Evolutionary conservation across 2,329 filamentous ascomycete genomes (phyloP), one percentile per base, ranked within the genome.

Genomic region (Botrytis byssoidea): DNA sequence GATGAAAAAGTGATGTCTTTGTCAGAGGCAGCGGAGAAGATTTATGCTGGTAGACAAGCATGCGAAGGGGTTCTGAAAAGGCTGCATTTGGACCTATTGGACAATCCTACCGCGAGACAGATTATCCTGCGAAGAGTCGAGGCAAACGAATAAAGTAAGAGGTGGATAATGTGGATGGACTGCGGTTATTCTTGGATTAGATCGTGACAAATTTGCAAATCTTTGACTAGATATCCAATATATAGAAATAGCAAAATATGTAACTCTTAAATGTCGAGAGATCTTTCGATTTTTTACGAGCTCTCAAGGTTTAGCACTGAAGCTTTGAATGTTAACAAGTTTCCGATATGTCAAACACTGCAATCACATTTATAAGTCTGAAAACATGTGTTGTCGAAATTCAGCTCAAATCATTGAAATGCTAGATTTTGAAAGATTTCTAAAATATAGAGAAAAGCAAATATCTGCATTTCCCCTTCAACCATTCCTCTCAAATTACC

Each of bases 51-150:
- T 77, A 90, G 90, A 68, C 81, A 84, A 0, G 86, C 89, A 78
- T 89, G 88, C 35, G 87, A 87, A 79, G 86, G 85, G 79, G 85
- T 89, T 55, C 81, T 95, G 32, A 88, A 90, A 74, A 86, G 88
- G 77, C 81, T 94, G 75, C 88, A 86, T 0, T 82, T 94, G 32
- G 86, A 88, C 67, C 83, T 85, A 35, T 78, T 95, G 77, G 89
- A 86, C 9, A 90, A 91, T 70, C 85, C 85, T 32, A 90, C 91
- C 76, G 92, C 91, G 20, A 86, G 92, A 77, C 85, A 87, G 73
- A 89, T 94, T 72, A 79, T 95, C 79, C 86, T 90, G 81, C 85
- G 88, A 76, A 86, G 92, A 77, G 88, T 94, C 0, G 92, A 94
- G 80, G 79, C 86, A 63, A 74, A 63, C 37, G 68, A 65, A n/a